These are phyloP conservation scores for Hortiboletus rubellus DNA, from an alignment of 1,284 basidiomycete genomes.

Conservation along the genomic window DNA sequence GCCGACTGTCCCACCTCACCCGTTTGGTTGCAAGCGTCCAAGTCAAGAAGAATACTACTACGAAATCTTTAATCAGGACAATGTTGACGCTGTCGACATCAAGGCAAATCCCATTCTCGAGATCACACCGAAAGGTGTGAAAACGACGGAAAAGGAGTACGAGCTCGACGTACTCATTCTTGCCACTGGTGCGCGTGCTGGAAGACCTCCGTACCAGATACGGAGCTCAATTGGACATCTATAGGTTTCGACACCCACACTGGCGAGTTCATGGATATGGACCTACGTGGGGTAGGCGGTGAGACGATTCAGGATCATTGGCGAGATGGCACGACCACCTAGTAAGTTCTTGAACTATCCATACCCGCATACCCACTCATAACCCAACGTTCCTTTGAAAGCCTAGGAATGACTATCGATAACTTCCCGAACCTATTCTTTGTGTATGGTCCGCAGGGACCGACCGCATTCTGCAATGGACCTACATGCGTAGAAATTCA, in stretches of 20 bases:
- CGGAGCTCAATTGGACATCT: background rate
- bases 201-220: accelerated
- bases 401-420: slow-evolving; percentile 22
- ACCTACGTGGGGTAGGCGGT: slow-evolving; percentile 9
- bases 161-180: slow-evolving; percentile 18
- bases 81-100: slow-evolving; percentile 14
- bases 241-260: slow-evolving; percentile 14
- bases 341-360: slow-evolving; percentile 6
- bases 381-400: background rate
- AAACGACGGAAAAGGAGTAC: slow-evolving; percentile 10
- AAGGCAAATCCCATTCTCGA: slow-evolving; percentile 13
- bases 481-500: too few relatives aligned
- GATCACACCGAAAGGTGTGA: slow-evolving; percentile 13
- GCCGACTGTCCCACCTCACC: slow-evolving; percentile 15
- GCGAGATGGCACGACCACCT: slow-evolving; percentile 17
- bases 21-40: slow-evolving; percentile 18
- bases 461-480: too few relatives aligned
- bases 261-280: slow-evolving; percentile 11
- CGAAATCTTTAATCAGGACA: slow-evolving; percentile 20
- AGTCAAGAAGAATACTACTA: slow-evolving; percentile 14
- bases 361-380: background rate
- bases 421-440: slow-evolving; percentile 26
- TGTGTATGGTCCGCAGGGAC: slow-evolving; percentile 4
- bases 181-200: slow-evolving; percentile 13
- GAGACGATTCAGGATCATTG: slow-evolving; percentile 24